Evolutionary conservation across 1,139 yeast species (phyloP).

Genomic region (Saccharomyces hybrid): DNA sequence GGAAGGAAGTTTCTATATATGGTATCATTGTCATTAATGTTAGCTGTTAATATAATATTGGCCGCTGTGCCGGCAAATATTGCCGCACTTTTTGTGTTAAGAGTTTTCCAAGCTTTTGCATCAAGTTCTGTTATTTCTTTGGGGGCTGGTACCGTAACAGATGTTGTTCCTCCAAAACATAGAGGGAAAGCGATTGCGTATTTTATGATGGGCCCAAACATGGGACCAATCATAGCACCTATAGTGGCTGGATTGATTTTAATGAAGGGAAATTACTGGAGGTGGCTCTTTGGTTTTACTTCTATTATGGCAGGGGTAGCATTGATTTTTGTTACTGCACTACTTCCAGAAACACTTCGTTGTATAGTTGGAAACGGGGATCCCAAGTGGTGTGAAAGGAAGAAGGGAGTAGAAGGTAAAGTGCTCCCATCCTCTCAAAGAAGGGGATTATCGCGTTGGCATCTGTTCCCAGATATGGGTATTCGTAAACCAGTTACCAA

Average conservation of each 20-base stretch:
- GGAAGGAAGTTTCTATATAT: slow-evolving; percentile 49
- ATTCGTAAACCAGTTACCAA: slow-evolving; percentile 24
- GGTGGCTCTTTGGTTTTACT: slow-evolving; percentile 52
- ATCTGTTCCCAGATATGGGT: slow-evolving; percentile 22
- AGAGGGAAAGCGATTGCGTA: slow-evolving; percentile 47
- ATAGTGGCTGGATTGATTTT: slow-evolving; percentile 38
- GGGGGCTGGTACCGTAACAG: slow-evolving; percentile 53
- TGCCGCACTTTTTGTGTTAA: slow-evolving; percentile 36
- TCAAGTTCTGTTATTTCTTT: slow-evolving; percentile 48
- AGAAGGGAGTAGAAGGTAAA: slow-evolving; percentile 7
- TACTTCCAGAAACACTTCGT: slow-evolving; percentile 50
- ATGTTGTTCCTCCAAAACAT: slow-evolving; percentile 40
- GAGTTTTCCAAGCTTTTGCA: slow-evolving; percentile 49
- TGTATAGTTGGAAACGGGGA: slow-evolving; percentile 51
- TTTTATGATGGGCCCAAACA: slow-evolving; percentile 54
- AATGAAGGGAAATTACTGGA: slow-evolving; percentile 40
- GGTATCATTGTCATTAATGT: slow-evolving; percentile 39
- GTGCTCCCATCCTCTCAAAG: neutral
- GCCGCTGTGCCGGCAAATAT: slow-evolving; percentile 45
- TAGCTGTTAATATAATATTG: slow-evolving; percentile 42
- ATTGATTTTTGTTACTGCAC: slow-evolving; percentile 35
- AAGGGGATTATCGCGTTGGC: slow-evolving; percentile 12
- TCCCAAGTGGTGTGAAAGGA: slow-evolving; percentile 20
- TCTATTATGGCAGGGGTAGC: slow-evolving; percentile 40
- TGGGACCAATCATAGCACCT: slow-evolving; percentile 54